Percentiles rank a stretch among this genome's conserved stretches.
Conservation (phyloP, 768 basidiomycete species). For the Lactarius indigo region DNA sequence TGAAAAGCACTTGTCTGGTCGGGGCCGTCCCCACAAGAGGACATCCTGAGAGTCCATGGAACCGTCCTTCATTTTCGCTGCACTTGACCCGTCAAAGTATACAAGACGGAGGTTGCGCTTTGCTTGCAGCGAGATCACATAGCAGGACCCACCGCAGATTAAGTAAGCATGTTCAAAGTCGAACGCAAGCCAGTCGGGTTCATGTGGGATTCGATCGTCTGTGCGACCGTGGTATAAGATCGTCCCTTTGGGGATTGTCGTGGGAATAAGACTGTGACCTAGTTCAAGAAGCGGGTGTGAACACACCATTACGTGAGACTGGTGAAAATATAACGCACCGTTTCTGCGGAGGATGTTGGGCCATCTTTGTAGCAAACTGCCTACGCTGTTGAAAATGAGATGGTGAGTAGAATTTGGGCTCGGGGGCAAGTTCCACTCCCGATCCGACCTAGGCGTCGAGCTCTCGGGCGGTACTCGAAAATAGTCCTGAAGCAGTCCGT, state of each 20-base stretch:
- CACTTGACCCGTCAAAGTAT: slow-evolving; percentile 23
- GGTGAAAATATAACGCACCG: slow-evolving; percentile 7
- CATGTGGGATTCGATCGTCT: not conserved
- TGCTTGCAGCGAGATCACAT: slow-evolving; percentile 11
- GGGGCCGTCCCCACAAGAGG: slow-evolving; percentile 31
- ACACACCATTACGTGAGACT: not conserved
- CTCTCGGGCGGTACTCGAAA: not conserved
- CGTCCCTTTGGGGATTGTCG: slow-evolving; percentile 21
- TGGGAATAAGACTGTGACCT: slow-evolving; percentile 23
- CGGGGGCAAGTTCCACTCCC: slow-evolving; percentile 26
- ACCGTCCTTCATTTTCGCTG: slow-evolving; percentile 30
- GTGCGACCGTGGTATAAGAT: slow-evolving; percentile 24
- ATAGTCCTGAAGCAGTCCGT: too few relatives aligned
- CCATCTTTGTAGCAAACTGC: slow-evolving; percentile 38
- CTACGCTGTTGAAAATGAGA: slow-evolving; percentile 36
- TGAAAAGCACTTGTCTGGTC: slow-evolving; percentile 22
- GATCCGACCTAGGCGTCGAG: not conserved
- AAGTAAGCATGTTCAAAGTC: slow-evolving; percentile 22
- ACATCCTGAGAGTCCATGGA: slow-evolving; percentile 39
- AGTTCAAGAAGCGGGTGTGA: too few relatives aligned
- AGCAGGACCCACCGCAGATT: slow-evolving; percentile 8
- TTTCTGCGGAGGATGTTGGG: slow-evolving; percentile 34
- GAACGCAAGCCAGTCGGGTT: slow-evolving; percentile 24
- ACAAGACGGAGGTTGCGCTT: slow-evolving; percentile 20
- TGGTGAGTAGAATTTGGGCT: slow-evolving; percentile 33